Evolutionary conservation across 2,329 filamentous ascomycete species (phyloP), one percentile per base, ranked within the genome.

Genomic region (Colletotrichum siamense): DNA sequence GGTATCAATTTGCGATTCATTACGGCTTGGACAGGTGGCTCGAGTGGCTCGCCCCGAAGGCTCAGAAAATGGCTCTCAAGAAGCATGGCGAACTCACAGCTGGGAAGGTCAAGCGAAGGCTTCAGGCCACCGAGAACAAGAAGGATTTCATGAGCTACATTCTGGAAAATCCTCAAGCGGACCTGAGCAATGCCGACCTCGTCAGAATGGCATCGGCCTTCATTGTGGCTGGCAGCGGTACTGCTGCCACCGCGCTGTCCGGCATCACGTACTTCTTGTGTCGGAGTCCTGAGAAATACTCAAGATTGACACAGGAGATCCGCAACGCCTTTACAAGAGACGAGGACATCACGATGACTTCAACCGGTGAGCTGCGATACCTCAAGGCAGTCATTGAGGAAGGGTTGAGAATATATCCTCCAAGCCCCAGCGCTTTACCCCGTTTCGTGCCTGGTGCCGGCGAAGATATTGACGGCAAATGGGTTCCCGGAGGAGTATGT

Each of bases 221-320:
- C 8, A 80, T 84, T 18, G 28, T 83, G 7, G 88, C 85, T 0
- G 88, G 87, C 1, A 84, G 82, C 15, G 87, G 89, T 66, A 89
- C 88, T 0, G 88, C 87, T 0, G 87, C 87, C 0, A 87, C 87
- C 1, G 79, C 84, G 6, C 79, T 89, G 10, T 81, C 82, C 0
- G 88, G 87, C 4, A 81, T 82, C 0, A 86, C 86, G 0, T 89
- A 84, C 68, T 81, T 86, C 2, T 80, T 91, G 13, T 74, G 80
- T 2, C 80, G 52, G 6, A 83, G 85, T 49, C 84, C 83, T 0
- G 69, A 80, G 0, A 78, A 76, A 5, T 76, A 85, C 10, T 36
- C 80, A 16, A 84, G 79, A 52, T 77, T 85, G 26, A 81, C 79
- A 26, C 34, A 79, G 6, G 84, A 85, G 70, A 79, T 86, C 3